Conservation (phyloP, 441 rosid species). For the Manihot esculenta region DNA sequence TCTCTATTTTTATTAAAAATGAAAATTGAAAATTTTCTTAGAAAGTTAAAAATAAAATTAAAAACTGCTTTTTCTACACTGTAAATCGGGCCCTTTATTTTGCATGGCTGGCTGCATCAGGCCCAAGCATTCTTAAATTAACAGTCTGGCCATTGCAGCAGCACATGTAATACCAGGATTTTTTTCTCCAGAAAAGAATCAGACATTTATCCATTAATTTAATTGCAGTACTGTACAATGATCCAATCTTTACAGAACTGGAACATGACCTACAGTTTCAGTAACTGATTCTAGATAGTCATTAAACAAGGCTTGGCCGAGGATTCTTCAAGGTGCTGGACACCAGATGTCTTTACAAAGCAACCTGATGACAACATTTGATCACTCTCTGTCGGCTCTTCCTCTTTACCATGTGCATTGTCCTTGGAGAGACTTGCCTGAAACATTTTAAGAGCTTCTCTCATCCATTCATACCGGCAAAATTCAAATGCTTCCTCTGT, state of each 20-base stretch:
- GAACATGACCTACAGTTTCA: not conserved
- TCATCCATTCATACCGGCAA: constrained; percentile 73
- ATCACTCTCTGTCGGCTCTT: constrained; percentile 25
- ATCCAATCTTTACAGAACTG: too few species aligned
- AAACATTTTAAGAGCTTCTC: constrained; percentile 42
- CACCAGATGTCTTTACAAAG: constrained; percentile 21
- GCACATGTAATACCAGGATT: too few species aligned
- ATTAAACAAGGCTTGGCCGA: not conserved
- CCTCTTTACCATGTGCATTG: constrained; percentile 10
- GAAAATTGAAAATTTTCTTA: too few species aligned
- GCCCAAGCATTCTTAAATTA: too few species aligned
- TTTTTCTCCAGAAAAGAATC: not conserved
- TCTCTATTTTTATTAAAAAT: too few species aligned
- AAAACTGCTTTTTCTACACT: too few species aligned
- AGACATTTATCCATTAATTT: not conserved
- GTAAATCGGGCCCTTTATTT: too few species aligned
- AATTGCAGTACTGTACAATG: not conserved
- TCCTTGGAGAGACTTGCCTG: constrained; percentile 22
- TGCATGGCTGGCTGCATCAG: too few species aligned
- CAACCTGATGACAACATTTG: constrained; percentile 27
- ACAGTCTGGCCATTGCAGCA: too few species aligned
- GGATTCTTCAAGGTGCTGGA: constrained; percentile 29
- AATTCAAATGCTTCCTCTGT: constrained; percentile 43
- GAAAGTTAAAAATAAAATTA: too few species aligned
- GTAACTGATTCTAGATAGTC: not conserved